Conservation (phyloP, 177 flowering plant genomes). For the Vitis hybrid region DNA sequence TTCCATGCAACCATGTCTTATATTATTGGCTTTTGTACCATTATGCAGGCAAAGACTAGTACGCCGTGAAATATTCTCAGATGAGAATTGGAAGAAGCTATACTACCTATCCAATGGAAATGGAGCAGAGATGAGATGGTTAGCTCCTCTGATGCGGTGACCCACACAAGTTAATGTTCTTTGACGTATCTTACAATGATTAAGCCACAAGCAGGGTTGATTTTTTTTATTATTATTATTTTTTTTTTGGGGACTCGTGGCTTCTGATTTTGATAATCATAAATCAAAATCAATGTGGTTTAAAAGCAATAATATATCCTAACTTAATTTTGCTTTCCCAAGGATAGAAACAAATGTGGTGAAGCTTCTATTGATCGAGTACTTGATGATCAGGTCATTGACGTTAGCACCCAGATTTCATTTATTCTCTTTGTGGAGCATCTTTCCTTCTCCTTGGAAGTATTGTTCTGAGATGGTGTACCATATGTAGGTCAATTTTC, state of each 20-base stretch:
- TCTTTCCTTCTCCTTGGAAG: too few relatives aligned
- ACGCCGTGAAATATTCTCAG: slow-evolving; percentile 65
- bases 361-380: too few relatives aligned
- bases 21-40: background rate
- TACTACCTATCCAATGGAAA: slow-evolving; percentile 81
- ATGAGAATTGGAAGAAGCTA: slow-evolving; percentile 82
- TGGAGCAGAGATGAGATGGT: slow-evolving; percentile 81
- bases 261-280: background rate
- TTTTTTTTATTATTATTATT: background rate
- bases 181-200: background rate
- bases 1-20: background rate
- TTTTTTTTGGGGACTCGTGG: background rate
- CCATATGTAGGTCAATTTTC: too few relatives aligned
- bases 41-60: slow-evolving; percentile 75
- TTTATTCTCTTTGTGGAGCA: too few relatives aligned
- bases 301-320: too few relatives aligned
- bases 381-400: too few relatives aligned
- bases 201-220: background rate
- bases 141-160: slow-evolving; percentile 66
- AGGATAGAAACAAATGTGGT: too few relatives aligned
- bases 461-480: too few relatives aligned
- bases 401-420: too few relatives aligned
- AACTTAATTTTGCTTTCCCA: too few relatives aligned
- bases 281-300: background rate
- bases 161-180: background rate